Percentiles rank a stretch among this genome's conserved stretches.
Evolutionary conservation across 176 grass and related monocot species (phyloP).

Genomic region (Oryza brachyantha): DNA sequence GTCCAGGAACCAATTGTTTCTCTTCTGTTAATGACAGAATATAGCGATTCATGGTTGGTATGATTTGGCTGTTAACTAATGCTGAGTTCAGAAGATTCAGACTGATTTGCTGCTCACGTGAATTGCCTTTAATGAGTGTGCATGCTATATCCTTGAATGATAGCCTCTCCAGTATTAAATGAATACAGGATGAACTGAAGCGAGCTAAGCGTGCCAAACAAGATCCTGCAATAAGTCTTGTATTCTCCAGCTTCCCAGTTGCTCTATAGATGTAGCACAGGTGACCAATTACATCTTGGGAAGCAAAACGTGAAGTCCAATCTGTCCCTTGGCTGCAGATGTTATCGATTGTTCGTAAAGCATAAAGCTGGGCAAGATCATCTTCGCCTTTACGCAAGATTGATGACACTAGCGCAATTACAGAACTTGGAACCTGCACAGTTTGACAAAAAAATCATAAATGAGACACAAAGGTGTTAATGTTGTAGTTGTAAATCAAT

Average conservation of each 20-base stretch:
- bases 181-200: constrained; percentile 78
- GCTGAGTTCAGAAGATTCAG: constrained; percentile 84
- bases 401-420: constrained; percentile 84
- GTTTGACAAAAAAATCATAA: constrained; percentile 29
- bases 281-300: constrained; percentile 82
- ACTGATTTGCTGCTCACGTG: constrained; percentile 86
- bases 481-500: neutral
- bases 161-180: constrained; percentile 79
- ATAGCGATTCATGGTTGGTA: constrained; percentile 77
- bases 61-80: constrained; percentile 58
- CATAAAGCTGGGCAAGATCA: constrained; percentile 94
- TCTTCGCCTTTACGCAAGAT: constrained; percentile 95
- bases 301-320: constrained; percentile 90
- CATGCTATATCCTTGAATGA: constrained; percentile 68
- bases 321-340: constrained; percentile 92
- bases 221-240: constrained; percentile 85
- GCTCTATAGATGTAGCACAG: constrained; percentile 93
- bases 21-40: constrained; percentile 74
- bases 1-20: constrained; percentile 68
- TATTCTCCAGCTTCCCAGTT: constrained; percentile 85
- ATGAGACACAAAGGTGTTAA: neutral
- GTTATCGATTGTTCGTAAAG: constrained; percentile 92
- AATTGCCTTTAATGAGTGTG: constrained; percentile 74
- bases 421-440: constrained; percentile 82
- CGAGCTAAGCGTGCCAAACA: constrained; percentile 80